These are phyloP conservation scores for Huntiella decipiens DNA, from an alignment of 2,329 filamentous ascomycete species.

Conservation along the genomic window DNA sequence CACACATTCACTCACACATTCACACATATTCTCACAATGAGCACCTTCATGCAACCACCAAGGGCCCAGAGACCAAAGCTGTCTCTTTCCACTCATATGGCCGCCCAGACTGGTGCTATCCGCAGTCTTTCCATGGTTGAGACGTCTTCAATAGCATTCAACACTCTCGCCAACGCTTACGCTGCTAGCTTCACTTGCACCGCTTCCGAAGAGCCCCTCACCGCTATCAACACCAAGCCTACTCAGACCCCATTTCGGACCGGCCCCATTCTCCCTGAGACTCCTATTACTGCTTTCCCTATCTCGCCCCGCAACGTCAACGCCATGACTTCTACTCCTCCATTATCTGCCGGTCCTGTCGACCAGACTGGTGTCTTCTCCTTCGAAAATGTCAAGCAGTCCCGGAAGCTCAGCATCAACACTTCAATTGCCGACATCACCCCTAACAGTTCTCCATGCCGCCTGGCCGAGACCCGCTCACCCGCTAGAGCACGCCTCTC, in stretches of 20 bases:
- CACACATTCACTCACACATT: neutral
- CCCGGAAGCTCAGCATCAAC: constrained; percentile 11
- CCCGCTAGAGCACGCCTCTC: neutral
- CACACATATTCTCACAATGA: constrained; percentile 5
- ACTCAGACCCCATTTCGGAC: constrained; percentile 15
- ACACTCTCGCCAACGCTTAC: constrained; percentile 48
- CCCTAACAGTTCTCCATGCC: constrained; percentile 1
- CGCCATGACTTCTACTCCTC: constrained; percentile 40
- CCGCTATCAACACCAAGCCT: constrained; percentile 8
- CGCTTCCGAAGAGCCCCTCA: constrained; percentile 5
- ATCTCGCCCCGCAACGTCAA: constrained; percentile 31
- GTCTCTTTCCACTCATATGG: constrained; percentile 27
- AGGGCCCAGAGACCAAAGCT: constrained; percentile 9
- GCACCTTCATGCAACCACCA: constrained; percentile 3
- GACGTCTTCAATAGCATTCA: constrained; percentile 43
- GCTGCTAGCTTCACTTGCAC: constrained; percentile 12
- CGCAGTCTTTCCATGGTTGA: constrained; percentile 29
- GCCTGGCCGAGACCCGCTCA: neutral
- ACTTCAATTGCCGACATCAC: constrained; percentile 8
- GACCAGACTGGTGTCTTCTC: constrained; percentile 17
- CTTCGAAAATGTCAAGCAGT: constrained; percentile 5
- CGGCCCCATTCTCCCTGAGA: constrained; percentile 31
- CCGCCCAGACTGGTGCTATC: constrained; percentile 14
- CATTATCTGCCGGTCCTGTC: constrained; percentile 33
- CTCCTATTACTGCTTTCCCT: constrained; percentile 32